Percentiles rank a stretch among this genome's conserved stretches.
These are phyloP conservation scores for Boletus tylopilopsis DNA, from an alignment of 768 basidiomycete species.

Conservation along the genomic window DNA sequence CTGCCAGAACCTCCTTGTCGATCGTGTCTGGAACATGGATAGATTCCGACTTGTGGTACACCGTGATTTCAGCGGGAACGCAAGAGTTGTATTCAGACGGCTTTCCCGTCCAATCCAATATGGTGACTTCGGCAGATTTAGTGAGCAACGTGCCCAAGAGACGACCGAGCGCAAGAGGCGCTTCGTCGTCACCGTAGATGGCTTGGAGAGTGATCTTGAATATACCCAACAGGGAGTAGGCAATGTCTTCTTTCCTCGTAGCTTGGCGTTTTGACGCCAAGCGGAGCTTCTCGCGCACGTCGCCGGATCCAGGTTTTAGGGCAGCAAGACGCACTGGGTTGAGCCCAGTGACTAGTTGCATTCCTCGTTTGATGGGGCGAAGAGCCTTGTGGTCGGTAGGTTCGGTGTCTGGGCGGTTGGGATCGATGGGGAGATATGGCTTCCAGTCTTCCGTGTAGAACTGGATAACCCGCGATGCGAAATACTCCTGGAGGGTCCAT, in stretches of 20 bases:
- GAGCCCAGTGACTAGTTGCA: slow-evolving; percentile 15
- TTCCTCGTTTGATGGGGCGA: slow-evolving; percentile 8
- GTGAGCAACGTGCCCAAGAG: slow-evolving; percentile 11
- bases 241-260: slow-evolving; percentile 19
- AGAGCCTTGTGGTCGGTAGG: slow-evolving; percentile 11
- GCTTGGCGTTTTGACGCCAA: slow-evolving; percentile 21
- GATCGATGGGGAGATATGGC: slow-evolving; percentile 11
- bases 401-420: background rate
- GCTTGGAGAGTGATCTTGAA: slow-evolving; percentile 14
- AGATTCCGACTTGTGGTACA: slow-evolving; percentile 2
- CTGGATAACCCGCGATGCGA: slow-evolving; percentile 19
- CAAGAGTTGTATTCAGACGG: slow-evolving; percentile 20
- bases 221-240: slow-evolving; percentile 26
- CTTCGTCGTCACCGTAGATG: slow-evolving; percentile 22
- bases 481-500: slow-evolving; percentile 21
- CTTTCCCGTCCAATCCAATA: slow-evolving; percentile 18
- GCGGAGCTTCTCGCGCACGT: slow-evolving; percentile 16
- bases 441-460: slow-evolving; percentile 26
- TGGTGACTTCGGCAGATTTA: slow-evolving; percentile 12
- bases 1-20: background rate
- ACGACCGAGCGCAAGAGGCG: slow-evolving; percentile 18
- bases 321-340: background rate
- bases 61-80: slow-evolving; percentile 16
- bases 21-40: background rate
- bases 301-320: slow-evolving; percentile 7